Percentiles rank a stretch among this genome's conserved stretches.
Conservation (phyloP, 306 rosid species). For the Ochetophila trinervis region DNA sequence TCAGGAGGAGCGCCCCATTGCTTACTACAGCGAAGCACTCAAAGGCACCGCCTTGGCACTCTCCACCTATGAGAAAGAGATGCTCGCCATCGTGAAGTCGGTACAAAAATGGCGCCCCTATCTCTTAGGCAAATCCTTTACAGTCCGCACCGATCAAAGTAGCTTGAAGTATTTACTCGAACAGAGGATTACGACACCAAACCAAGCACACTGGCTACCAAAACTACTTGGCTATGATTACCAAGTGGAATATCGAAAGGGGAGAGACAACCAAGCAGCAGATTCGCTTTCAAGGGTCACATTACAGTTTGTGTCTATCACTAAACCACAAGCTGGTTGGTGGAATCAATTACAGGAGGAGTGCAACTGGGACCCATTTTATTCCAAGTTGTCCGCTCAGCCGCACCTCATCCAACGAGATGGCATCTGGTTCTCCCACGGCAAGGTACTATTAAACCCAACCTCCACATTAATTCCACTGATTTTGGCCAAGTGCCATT, state of each 20-base stretch:
- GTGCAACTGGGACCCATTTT: no score
- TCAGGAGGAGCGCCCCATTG: not conserved
- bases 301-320: no score
- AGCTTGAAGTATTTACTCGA: not conserved
- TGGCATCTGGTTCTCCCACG: not conserved
- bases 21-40: not conserved
- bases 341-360: no score
- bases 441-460: not conserved
- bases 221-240: not conserved
- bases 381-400: no score
- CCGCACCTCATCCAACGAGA: no score
- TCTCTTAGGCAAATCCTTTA: not conserved
- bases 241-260: no score
- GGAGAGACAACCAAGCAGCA: no score
- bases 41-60: not conserved
- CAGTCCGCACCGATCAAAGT: not conserved
- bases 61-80: not conserved
- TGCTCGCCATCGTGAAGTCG: not conserved
- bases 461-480: not conserved
- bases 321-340: no score
- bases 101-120: not conserved
- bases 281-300: no score
- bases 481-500: not conserved
- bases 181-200: not conserved
- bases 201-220: not conserved